These are phyloP conservation scores for Eleusine coracana DNA, from an alignment of 176 grass and related monocot species.

Conservation along the genomic window DNA sequence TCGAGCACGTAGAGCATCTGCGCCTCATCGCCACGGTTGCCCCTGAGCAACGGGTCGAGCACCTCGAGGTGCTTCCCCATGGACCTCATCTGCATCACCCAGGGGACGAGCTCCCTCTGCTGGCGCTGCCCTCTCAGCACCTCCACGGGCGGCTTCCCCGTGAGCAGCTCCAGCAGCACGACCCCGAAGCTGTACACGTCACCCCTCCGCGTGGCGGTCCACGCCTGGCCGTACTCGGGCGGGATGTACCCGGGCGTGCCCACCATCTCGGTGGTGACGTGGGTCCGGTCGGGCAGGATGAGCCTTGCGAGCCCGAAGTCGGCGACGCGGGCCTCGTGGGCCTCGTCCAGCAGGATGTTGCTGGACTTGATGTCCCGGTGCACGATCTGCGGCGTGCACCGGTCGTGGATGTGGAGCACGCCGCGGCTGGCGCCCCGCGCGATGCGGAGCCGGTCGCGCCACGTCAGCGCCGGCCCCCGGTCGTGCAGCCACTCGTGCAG, in stretches of 20 bases:
- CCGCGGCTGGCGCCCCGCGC: slow-evolving; percentile 48
- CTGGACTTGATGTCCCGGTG: slow-evolving; percentile 95
- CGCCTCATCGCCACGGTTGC: not conserved
- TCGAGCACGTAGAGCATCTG: slow-evolving; percentile 63
- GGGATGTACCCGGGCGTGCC: slow-evolving; percentile 65
- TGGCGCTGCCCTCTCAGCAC: not conserved
- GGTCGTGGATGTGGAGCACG: slow-evolving; percentile 60
- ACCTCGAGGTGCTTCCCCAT: slow-evolving; percentile 22
- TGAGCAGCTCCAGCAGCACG: slow-evolving; percentile 88
- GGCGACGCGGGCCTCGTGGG: slow-evolving; percentile 43
- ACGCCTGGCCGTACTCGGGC: slow-evolving; percentile 63
- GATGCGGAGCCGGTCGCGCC: slow-evolving; percentile 48
- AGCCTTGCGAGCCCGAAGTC: slow-evolving; percentile 63
- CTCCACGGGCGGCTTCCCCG: slow-evolving; percentile 53
- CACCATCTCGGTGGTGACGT: slow-evolving; percentile 64
- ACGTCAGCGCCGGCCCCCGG: not conserved
- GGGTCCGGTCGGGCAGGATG: slow-evolving; percentile 42
- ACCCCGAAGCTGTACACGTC: slow-evolving; percentile 93
- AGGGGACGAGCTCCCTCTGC: slow-evolving; percentile 39
- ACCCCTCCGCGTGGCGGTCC: slow-evolving; percentile 61
- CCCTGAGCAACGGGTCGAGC: slow-evolving; percentile 36
- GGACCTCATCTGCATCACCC: slow-evolving; percentile 42
- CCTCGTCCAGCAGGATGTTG: slow-evolving; percentile 93
- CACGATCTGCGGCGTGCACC: slow-evolving; percentile 64
- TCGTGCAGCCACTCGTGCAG: slow-evolving; percentile 60